Percentiles rank a stretch among this genome's conserved stretches.
phyloP scores from a whole-genome alignment of 116 monocot species.

The Zostera marina region DNA sequence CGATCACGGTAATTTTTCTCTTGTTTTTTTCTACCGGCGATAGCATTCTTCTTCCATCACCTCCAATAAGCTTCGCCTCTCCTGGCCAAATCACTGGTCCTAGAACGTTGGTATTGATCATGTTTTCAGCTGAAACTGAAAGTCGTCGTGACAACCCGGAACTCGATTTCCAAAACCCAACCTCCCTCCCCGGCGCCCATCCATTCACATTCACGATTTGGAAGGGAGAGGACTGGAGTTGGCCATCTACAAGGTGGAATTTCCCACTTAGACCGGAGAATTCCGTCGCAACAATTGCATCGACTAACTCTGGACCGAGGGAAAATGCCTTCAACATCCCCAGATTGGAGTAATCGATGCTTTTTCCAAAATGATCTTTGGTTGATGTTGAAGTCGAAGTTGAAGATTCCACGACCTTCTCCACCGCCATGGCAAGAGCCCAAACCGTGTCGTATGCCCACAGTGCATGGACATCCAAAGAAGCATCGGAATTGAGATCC shows the following conservation, averaged over 20 bases:
- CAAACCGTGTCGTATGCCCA: constrained; percentile 53
- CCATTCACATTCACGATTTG: constrained; percentile 26
- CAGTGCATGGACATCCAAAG: constrained; percentile 13
- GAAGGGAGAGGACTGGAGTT: constrained; percentile 15
- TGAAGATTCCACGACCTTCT: constrained; percentile 4
- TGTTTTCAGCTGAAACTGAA: no score
- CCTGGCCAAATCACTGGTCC: constrained; percentile 16
- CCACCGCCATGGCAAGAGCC: constrained; percentile 41
- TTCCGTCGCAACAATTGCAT: constrained; percentile 7
- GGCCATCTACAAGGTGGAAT: constrained; percentile 13
- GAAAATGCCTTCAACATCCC: constrained; percentile 8
- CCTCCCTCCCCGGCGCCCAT: not conserved
- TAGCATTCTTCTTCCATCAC: constrained; percentile 23
- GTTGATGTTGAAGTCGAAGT: not conserved
- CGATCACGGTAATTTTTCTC: constrained; percentile 21
- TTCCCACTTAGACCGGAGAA: constrained; percentile 20
- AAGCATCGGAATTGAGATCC: not conserved
- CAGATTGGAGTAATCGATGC: not conserved
- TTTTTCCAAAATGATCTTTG: not conserved
- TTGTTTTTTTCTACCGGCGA: constrained; percentile 23
- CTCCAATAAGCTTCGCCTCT: constrained; percentile 9
- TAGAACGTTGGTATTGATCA: no score
- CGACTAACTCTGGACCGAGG: constrained; percentile 12
- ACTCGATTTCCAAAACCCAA: constrained; percentile 27
- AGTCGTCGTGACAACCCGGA: constrained; percentile 3